Evolutionary conservation across 2,329 filamentous ascomycete species (phyloP).

Genomic region (Microdochium trichocladiopsis): DNA sequence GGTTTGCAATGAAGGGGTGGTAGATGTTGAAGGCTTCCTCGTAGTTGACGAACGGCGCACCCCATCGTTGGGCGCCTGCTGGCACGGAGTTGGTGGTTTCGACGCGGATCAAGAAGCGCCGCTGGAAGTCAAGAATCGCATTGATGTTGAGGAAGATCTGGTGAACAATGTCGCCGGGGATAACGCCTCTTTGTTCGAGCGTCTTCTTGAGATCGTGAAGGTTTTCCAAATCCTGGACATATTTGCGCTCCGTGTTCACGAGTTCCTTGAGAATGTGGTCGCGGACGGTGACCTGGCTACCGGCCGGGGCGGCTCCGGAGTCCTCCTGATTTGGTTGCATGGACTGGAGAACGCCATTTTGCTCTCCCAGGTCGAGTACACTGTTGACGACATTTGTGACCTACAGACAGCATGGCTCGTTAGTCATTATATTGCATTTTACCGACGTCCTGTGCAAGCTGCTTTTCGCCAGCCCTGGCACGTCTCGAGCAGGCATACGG

Average conservation of each 20-base stretch:
- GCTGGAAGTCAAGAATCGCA: constrained; percentile 88
- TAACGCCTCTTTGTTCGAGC: constrained; percentile 77
- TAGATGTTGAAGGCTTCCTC: constrained; percentile 89
- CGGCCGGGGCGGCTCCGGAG: constrained; percentile 43
- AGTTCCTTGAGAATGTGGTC: constrained; percentile 89
- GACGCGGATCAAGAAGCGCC: constrained; percentile 88
- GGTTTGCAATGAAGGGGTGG: constrained; percentile 95
- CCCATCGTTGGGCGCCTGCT: constrained; percentile 78
- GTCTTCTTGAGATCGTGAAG: constrained; percentile 86
- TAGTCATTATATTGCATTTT: not conserved
- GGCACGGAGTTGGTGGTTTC: constrained; percentile 90
- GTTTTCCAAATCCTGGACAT: constrained; percentile 94
- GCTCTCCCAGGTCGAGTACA: constrained; percentile 79
- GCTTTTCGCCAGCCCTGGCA: too few species aligned
- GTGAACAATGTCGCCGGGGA: constrained; percentile 85
- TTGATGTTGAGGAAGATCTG: constrained; percentile 97
- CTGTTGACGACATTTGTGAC: constrained; percentile 89
- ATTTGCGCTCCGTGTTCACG: constrained; percentile 92
- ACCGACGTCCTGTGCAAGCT: too few species aligned
- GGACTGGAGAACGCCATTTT: constrained; percentile 65
- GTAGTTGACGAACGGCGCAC: constrained; percentile 78
- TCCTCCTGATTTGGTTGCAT: constrained; percentile 51
- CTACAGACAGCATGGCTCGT: constrained; percentile 25
- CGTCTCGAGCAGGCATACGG: not conserved
- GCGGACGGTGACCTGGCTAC: constrained; percentile 64